These are phyloP conservation scores for Epichloe hybrida DNA, from an alignment of 2,329 filamentous ascomycete species.

Conservation along the genomic window DNA sequence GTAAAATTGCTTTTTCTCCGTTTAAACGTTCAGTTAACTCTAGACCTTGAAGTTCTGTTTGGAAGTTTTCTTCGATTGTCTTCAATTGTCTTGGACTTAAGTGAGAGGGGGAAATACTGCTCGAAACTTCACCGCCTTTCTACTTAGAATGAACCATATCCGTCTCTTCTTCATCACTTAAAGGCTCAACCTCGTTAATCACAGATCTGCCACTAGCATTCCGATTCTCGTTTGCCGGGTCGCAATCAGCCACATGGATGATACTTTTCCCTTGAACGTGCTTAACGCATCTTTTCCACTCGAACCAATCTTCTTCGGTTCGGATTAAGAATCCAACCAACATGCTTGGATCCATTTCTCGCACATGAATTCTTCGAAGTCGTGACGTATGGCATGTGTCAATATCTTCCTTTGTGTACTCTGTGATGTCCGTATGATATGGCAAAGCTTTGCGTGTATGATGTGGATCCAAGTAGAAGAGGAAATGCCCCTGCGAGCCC, in stretches of 20 bases:
- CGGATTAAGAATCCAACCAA: conserved; percentile 83
- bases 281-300: conserved; percentile 66
- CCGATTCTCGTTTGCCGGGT: conserved; percentile 42
- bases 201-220: conserved; percentile 52
- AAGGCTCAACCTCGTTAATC: conserved; percentile 77
- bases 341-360: conserved; percentile 98
- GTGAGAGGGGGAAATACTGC: background rate
- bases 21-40: too few species aligned
- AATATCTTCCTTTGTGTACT: conserved; percentile 60
- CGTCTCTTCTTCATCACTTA: conserved; percentile 57
- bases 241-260: conserved; percentile 65
- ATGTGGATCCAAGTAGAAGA: conserved; percentile 95
- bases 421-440: conserved; percentile 39
- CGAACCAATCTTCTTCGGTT: conserved; percentile 68
- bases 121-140: background rate
- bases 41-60: too few species aligned
- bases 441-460: conserved; percentile 63
- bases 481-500: conserved; percentile 51
- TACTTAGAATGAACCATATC: conserved; percentile 24
- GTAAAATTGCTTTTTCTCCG: too few species aligned
- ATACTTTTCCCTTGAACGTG: conserved; percentile 71
- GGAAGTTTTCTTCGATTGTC: too few species aligned
- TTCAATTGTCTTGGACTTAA: background rate
- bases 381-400: conserved; percentile 78
- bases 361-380: conserved; percentile 67